Percentiles rank a stretch among this genome's conserved stretches.
These are phyloP conservation scores for Funneliformis caledonium DNA, from an alignment of 371 early-diverging fungal genomes.

Conservation along the genomic window DNA sequence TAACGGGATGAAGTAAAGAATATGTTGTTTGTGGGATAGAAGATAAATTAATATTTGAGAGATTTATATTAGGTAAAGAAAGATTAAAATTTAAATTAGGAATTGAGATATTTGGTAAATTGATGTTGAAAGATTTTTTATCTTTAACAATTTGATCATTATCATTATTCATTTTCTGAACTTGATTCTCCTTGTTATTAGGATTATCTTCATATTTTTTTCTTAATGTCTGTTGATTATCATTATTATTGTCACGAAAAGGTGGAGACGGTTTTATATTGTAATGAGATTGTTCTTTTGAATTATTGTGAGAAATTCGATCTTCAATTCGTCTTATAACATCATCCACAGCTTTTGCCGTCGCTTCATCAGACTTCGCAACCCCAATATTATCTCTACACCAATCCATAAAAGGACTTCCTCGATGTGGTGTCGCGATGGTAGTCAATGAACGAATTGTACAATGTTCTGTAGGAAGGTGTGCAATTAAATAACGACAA, in stretches of 20 bases:
- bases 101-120: constrained; percentile 41
- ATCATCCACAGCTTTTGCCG: constrained; percentile 24
- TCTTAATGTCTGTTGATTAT: background rate
- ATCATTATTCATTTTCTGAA: no score
- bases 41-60: constrained; percentile 11
- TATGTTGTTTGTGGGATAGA: background rate
- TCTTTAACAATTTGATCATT: background rate
- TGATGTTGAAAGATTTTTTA: background rate
- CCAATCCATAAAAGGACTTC: constrained; percentile 91
- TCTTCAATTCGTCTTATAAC: background rate
- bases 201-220: background rate
- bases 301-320: background rate
- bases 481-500: constrained; percentile 81
- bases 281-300: background rate
- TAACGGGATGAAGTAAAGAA: constrained; percentile 27
- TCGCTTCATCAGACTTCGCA: constrained; percentile 31
- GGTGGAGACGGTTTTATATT: background rate
- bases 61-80: background rate
- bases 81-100: constrained; percentile 21
- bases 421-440: constrained; percentile 91
- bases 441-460: constrained; percentile 79
- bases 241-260: background rate
- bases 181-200: background rate
- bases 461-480: constrained; percentile 69
- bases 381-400: constrained; percentile 75